Base-by-base conservation (phyloP, 768 basidiomycete genomes). In the Amylocystis lapponica region DNA sequence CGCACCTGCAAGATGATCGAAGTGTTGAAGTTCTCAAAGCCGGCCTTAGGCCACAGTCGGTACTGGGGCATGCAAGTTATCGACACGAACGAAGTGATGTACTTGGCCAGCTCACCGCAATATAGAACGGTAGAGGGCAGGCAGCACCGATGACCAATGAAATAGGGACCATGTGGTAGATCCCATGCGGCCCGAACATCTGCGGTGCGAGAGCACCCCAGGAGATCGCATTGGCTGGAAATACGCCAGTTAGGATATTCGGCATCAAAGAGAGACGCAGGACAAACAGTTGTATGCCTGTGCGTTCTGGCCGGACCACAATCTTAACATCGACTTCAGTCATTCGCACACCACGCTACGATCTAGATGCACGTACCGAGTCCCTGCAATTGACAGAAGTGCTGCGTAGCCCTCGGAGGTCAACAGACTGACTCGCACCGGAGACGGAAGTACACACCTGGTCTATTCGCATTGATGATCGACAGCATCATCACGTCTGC, bases 41-140 rank as follows among this genome's bases (percentile, higher is more conserved):
- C 60, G 6, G 66, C 52, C 41, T 72, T 71, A 14, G 79, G 78
- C 61, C 57, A 77, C 53, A 65, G 58, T 31, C 64, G 56, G 56
- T 78, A 75, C 27, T 57, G 36, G 12, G 19, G 9, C 20, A 17
- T 5, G 19, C 40, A 30, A 9, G n/a, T 30, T 30, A 9, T n/a
- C 9, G 10, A 30, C 9, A n/a, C 9, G 5, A 25, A 25, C 16
- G 36, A 17, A 22, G 10, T 10, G 21, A 11, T 10, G 20, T 10
- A 22, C 9, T 9, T n/a, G n/a, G n/a, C n/a, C n/a, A 2, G 48
- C 57, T 27, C 47, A 58, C 57, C 17, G 22, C 47, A 9, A 79
- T 43, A 66, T 69, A 79, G 71, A 79, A 78, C 1, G 77, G 78
- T 21, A 81, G 56, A 2, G 78, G 78, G 1, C 75, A 67, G 20